Percentiles rank a stretch among this genome's conserved stretches.
Evolutionary conservation across 306 rosid genomes (phyloP).

Genomic region (Quercus alba): DNA sequence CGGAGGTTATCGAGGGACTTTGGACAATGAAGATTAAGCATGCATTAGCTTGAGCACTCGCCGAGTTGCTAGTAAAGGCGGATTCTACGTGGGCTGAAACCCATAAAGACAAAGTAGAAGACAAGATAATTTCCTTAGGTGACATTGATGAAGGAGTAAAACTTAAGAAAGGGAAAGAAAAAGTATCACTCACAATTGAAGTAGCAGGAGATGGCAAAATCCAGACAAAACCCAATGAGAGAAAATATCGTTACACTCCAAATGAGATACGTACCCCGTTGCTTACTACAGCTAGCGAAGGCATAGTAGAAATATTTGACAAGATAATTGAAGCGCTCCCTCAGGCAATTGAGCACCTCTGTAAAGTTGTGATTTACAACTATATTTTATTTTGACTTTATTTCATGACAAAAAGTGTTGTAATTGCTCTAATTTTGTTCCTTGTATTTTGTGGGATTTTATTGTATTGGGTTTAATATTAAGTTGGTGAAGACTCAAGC

Average conservation of each 20-base stretch:
- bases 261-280: constrained; percentile 20
- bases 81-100: not conserved
- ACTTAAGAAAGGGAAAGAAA: too few species aligned
- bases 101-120: not conserved
- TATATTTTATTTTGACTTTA: too few species aligned
- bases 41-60: not conserved
- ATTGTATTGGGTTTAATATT: too few species aligned
- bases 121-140: not conserved
- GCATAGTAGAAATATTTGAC: constrained; percentile 45
- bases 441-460: too few species aligned
- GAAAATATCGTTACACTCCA: too few species aligned
- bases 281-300: constrained; percentile 41
- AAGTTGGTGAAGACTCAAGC: too few species aligned
- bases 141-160: too few species aligned
- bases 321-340: constrained; percentile 18
- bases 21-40: not conserved
- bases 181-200: too few species aligned
- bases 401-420: too few species aligned
- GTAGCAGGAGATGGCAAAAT: too few species aligned
- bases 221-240: not conserved
- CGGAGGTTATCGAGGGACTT: not conserved
- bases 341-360: constrained; percentile 10
- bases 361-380: too few species aligned
- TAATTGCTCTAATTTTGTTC: too few species aligned
- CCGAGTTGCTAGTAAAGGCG: not conserved